Base-by-base conservation (phyloP, 1,284 basidiomycete species). In the Ceratobasidium papillatum region DNA sequence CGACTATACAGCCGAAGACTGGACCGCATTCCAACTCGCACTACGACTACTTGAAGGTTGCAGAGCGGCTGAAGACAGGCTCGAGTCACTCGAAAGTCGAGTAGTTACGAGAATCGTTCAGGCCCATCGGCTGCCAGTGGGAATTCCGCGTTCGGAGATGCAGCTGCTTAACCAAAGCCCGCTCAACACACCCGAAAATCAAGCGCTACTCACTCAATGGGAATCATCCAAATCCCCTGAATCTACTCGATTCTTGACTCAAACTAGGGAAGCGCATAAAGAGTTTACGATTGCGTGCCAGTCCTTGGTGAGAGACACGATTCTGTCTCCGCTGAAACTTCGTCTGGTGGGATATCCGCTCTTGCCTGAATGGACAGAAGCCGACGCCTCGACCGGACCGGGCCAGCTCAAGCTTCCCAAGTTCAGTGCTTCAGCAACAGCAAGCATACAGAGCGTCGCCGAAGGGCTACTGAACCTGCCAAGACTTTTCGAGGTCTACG, bases 381-480 rank as follows among this genome's bases (percentile, higher is more conserved):
- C 0, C 77, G 80, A 25, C 85, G 84, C 47, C 88, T 86, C 81
- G 92, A 94, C 75, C 9, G 51, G 43, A 3, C 69, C 69, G 0
- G 69, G 69, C 3, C 49, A 54, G 58, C 86, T 95, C 32, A 86
- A 88, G 47, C 89, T 99, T n/a, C 97, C 97, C 1, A 94, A 89
- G 3, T 99, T 99, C 83, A 98, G 95, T 0, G 86, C 96, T 17
- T 94, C 93, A 12, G 96, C 96, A 0, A 98, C 91, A 54, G 93
- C 95, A 74, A 90, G 89, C 1, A 92, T 98, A 78, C 93, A 96
- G 75, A 89, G 91, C 63, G 90, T 99, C 19, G 93, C 94, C 4
- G 98, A 99, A 80, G 95, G 95, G 4, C 84, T 99, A 61, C 86
- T 99, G 49, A 98, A 98, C 82, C 87, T 99, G 4, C 95, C 97